Evolutionary conservation across 2,329 filamentous ascomycete genomes (phyloP).

Genomic region (Dothistroma pini): DNA sequence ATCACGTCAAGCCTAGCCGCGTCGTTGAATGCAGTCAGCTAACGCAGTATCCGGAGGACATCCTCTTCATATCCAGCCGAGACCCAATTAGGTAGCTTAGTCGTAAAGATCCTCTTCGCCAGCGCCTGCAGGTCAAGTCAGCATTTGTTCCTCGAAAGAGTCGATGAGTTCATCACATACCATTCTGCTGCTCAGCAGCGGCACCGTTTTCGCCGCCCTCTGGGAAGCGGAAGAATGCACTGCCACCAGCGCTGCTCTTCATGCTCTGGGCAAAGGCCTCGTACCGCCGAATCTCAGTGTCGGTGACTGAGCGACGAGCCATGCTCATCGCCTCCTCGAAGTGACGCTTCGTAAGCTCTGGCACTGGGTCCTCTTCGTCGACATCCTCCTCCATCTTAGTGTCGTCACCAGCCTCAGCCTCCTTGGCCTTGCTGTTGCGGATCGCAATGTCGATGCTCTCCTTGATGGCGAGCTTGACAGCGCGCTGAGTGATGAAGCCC

Average conservation of each 20-base stretch:
- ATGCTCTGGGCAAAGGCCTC: constrained; percentile 98
- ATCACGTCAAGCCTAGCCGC: constrained; percentile 2
- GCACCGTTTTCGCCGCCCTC: constrained; percentile 52
- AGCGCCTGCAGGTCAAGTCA: constrained; percentile 61
- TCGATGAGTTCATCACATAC: constrained; percentile 34
- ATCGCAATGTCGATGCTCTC: constrained; percentile 88
- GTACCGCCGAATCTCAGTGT: constrained; percentile 96
- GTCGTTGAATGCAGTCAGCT: constrained; percentile 8
- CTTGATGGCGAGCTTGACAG: constrained; percentile 99
- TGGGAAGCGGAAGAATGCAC: constrained; percentile 91
- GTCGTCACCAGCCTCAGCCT: constrained; percentile 65
- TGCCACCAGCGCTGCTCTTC: constrained; percentile 95
- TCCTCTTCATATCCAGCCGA: constrained; percentile 9
- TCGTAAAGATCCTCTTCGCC: constrained; percentile 98
- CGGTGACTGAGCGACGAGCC: constrained; percentile 87
- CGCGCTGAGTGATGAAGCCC: constrained; percentile 97
- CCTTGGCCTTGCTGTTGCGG: constrained; percentile 81
- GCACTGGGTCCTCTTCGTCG: constrained; percentile 82
- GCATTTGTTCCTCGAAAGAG: background rate
- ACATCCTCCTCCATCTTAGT: constrained; percentile 76
- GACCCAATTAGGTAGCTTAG: constrained; percentile 46
- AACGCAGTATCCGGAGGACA: constrained; percentile 9
- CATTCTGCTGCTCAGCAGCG: constrained; percentile 35
- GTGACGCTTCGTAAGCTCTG: constrained; percentile 90
- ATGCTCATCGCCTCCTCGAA: constrained; percentile 99